Conservation (phyloP, 768 basidiomycete genomes). For the Coprinellus micaceus region DNA sequence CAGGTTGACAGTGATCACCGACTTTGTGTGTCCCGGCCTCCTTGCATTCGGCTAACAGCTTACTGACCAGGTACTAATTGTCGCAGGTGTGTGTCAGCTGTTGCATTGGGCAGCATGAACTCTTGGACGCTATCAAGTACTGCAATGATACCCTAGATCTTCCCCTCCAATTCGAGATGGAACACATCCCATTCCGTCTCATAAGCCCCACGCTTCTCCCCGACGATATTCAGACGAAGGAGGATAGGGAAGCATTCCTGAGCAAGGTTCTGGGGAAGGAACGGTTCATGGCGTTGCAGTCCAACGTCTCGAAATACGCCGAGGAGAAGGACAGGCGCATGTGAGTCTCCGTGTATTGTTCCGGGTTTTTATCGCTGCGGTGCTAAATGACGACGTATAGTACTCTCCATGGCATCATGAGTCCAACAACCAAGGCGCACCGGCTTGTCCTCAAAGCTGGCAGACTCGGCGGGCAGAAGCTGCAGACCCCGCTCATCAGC, state of each 20-base stretch:
- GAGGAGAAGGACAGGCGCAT: slow-evolving; percentile 55
- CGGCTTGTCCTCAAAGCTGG: slow-evolving; percentile 69
- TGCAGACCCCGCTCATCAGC: slow-evolving; percentile 55
- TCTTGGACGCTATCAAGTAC: slow-evolving; percentile 44
- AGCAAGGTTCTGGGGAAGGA: slow-evolving; percentile 51
- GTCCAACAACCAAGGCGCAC: slow-evolving; percentile 67
- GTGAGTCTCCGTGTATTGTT: slow-evolving; percentile 29
- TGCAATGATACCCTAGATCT: slow-evolving; percentile 46
- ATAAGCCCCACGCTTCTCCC: slow-evolving; percentile 36
- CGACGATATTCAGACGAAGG: slow-evolving; percentile 34
- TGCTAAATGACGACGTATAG: slow-evolving; percentile 30
- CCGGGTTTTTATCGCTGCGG: background rate
- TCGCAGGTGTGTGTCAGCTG: slow-evolving; percentile 49
- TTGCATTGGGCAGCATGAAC: slow-evolving; percentile 50
- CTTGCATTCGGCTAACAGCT: slow-evolving; percentile 2
- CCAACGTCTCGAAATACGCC: slow-evolving; percentile 47
- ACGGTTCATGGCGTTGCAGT: slow-evolving; percentile 37
- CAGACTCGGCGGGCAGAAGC: slow-evolving; percentile 52
- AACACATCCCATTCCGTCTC: slow-evolving; percentile 51
- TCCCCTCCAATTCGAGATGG: slow-evolving; percentile 47
- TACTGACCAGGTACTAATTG: background rate
- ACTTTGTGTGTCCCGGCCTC: slow-evolving; percentile 36
- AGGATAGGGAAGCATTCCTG: slow-evolving; percentile 41
- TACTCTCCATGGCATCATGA: slow-evolving; percentile 55
- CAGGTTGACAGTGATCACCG: slow-evolving; percentile 46